Base-by-base conservation (phyloP, 805 yeast genomes). In the Wickerhamiella slavikovae region DNA sequence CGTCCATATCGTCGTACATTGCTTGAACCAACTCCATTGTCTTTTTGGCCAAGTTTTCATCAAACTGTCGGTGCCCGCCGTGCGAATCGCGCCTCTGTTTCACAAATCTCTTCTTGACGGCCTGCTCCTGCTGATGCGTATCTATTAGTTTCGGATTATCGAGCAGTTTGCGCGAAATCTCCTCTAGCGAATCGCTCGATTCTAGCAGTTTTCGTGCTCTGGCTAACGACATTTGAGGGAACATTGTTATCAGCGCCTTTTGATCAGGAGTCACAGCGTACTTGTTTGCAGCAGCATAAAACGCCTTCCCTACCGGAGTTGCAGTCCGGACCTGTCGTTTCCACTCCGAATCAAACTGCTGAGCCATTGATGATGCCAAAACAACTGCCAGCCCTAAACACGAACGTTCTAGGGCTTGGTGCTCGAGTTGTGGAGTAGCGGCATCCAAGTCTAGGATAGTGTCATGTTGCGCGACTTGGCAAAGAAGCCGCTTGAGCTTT, bases 1-100 rank as follows among this genome's bases (percentile, higher is more conserved):
- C 92, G 38, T 79, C 93, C 42, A 78, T n/a, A 85, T 5, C 68
- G 61, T 25, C 73, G 74, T 39, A 75, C 15, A 24, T 12, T 18
- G 29, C 29, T 24, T 29, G 20, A 24, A 29, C 24, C 15, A 25
- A 24, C 18, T 16, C 41, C 45, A 19, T 47, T 52, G 25, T 43
- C 48, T 7, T 21, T 25, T 4, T 45, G 40, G 16, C 62, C 5
- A 15, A 24, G n/a, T 24, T 6, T 24, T 16, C n/a, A 7, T 13
- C 16, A 16, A 9, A 7, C 17, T 22, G 13, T 22, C 22, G n/a
- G n/a, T 18, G 21, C 10, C 10, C 21, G 21, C 21, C 9, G 12
- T 9, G 24, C 7, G 7, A 49, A 4, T 39, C 38, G 2, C 24
- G 24, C 11, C 15, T 17, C 13, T 14, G 26, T 7, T 8, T 5